Evolutionary conservation across 208 protist genomes (phyloP), one percentile per base, ranked within the genome.

Genomic region (Leishmania major): DNA sequence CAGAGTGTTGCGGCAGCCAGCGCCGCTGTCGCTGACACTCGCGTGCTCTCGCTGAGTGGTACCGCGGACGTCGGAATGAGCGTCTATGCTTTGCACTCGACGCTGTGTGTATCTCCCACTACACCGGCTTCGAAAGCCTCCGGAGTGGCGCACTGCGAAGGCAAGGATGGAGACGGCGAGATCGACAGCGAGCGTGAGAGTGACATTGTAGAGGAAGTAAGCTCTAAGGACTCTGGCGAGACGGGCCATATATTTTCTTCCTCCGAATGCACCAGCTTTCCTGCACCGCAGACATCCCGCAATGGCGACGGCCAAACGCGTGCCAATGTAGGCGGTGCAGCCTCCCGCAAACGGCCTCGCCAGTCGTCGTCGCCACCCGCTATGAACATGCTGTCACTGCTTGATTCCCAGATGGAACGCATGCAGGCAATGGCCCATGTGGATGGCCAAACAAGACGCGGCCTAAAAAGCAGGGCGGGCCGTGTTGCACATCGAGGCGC

Each of bases 351-450:
- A 57, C 72, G 83, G 31, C 19, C 66, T 1, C 79, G 84, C 31
- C 51, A 40, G 19, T 55, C 62, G 3, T 78, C 75, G 25, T 25
- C 69, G 3, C 15, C 64, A 28, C 74, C 49, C 17, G 43, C 64
- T 0, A 64, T 57, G 45, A 79, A 80, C 66, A 76, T 86, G 78
- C 49, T 83, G 2, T 66, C 78, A 22, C 40, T 86, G 74, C 53
- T 83, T 19, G 78, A 82, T 4, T 82, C 57, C 1, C 78, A 83
- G 43, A 60, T 77, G 57, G 60, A 80, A 19, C 5, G 15, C 15
- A 51, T 37, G 37, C 11, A 35, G 64, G 49, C 19, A n/a, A 31
- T 57, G n/a, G 5, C 51, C 73, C 6, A 5, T 35, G 28, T 59
- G 15, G 51, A 45, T 35, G 53, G 13, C n/a, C 47, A 10, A n/a